phyloP scores from a whole-genome alignment of 2,329 filamentous ascomycete genomes.

The Parastagonospora nodorum region DNA sequence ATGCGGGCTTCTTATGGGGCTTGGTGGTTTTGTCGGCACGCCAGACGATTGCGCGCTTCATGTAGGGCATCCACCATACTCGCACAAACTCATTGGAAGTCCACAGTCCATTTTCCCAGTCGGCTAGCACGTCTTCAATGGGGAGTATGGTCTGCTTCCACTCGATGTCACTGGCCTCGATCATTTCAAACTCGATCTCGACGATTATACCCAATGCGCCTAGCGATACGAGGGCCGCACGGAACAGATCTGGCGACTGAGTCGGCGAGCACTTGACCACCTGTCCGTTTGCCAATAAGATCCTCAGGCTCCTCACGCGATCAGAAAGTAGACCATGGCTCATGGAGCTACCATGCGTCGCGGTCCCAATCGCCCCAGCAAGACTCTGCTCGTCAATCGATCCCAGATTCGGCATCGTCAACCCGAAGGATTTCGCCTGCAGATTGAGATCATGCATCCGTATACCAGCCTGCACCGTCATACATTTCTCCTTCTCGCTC shows the following conservation, averaged over 20 bases:
- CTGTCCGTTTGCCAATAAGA: slow-evolving; percentile 81
- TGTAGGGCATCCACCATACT: slow-evolving; percentile 98
- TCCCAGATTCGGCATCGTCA: slow-evolving; percentile 89
- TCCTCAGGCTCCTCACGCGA: slow-evolving; percentile 72
- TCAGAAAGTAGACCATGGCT: slow-evolving; percentile 84
- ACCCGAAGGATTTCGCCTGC: slow-evolving; percentile 72
- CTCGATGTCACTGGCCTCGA: slow-evolving; percentile 79
- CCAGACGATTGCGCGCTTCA: slow-evolving; percentile 86
- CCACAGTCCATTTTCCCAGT: slow-evolving; percentile 80
- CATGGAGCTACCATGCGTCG: slow-evolving; percentile 88
- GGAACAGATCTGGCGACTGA: slow-evolving; percentile 79
- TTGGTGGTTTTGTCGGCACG: slow-evolving; percentile 77
- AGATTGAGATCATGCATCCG: slow-evolving; percentile 75
- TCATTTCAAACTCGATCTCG: slow-evolving; percentile 83
- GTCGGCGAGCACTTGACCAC: slow-evolving; percentile 71
- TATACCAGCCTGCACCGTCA: slow-evolving; percentile 88
- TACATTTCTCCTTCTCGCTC: slow-evolving; percentile 66
- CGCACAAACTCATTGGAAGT: slow-evolving; percentile 84
- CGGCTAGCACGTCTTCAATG: slow-evolving; percentile 69
- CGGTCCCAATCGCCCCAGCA: slow-evolving; percentile 88
- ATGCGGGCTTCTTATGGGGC: slow-evolving; percentile 62
- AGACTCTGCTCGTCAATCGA: slow-evolving; percentile 96
- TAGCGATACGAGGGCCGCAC: slow-evolving; percentile 82
- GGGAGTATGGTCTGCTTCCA: slow-evolving; percentile 83
- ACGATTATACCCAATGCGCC: slow-evolving; percentile 90